These are phyloP conservation scores for Cryoendolithus antarcticus DNA, from an alignment of 2,329 filamentous ascomycete genomes.

Conservation along the genomic window DNA sequence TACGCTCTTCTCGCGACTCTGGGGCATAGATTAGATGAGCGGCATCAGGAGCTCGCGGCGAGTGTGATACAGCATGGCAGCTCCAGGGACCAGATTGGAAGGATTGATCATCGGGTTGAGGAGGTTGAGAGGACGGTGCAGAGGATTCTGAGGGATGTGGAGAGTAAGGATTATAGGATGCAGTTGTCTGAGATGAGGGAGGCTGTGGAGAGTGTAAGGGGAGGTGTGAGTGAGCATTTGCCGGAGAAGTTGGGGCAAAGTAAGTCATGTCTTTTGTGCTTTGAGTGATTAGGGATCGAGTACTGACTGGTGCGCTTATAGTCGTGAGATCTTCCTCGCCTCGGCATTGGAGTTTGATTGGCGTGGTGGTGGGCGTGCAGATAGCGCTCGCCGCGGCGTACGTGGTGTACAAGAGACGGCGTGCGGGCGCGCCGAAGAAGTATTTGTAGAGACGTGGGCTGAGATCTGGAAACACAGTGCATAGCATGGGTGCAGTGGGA, in stretches of 20 bases:
- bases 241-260: conserved; percentile 38
- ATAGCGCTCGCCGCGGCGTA: conserved; percentile 57
- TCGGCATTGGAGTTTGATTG: conserved; percentile 50
- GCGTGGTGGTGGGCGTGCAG: conserved; percentile 64
- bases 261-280: conserved; percentile 24
- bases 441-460: conserved; percentile 48
- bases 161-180: conserved; percentile 44
- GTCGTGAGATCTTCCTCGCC: conserved; percentile 43
- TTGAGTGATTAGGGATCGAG: not conserved
- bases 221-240: conserved; percentile 38
- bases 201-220: conserved; percentile 41
- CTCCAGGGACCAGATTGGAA: conserved; percentile 4
- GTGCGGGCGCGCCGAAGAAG: conserved; percentile 73
- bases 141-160: conserved; percentile 41
- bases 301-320: conserved; percentile 14
- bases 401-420: conserved; percentile 66
- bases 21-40: conserved; percentile 40
- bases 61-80: conserved; percentile 1
- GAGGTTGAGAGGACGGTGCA: conserved; percentile 41
- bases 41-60: conserved; percentile 30
- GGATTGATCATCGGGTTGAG: conserved; percentile 34
- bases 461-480: too few species aligned
- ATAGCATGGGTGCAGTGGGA: too few species aligned
- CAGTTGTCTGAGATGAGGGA: conserved; percentile 43
- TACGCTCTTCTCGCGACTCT: conserved; percentile 45